Evolutionary conservation across 768 basidiomycete species (phyloP).

Genomic region (Galerina sulciceps): DNA sequence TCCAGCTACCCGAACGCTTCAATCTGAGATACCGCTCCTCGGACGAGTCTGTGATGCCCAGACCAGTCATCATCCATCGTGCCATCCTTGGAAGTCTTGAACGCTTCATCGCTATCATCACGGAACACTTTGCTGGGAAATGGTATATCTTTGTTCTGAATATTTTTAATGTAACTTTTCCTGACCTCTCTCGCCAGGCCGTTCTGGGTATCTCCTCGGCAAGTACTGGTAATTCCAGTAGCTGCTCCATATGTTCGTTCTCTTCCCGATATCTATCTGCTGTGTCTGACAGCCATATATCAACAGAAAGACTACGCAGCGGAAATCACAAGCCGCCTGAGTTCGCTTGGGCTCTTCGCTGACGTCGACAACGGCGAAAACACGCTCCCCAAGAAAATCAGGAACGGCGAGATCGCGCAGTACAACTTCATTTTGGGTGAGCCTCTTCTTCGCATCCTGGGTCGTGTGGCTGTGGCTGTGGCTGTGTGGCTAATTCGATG

Average conservation of each 20-base stretch:
- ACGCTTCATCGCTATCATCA: constrained; percentile 95
- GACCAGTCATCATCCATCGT: constrained; percentile 98
- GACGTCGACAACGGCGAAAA: constrained; percentile 93
- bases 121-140: constrained; percentile 97
- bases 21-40: constrained; percentile 89
- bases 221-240: constrained; percentile 93
- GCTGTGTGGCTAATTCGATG: background rate
- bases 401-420: constrained; percentile 96
- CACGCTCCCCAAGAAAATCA: constrained; percentile 95
- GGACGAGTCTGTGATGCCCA: constrained; percentile 64
- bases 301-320: constrained; percentile 87
- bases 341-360: constrained; percentile 75
- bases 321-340: constrained; percentile 73
- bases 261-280: background rate
- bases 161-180: background rate
- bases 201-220: constrained; percentile 98
- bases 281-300: background rate
- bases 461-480: constrained; percentile 5
- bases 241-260: constrained; percentile 82
- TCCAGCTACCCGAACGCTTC: constrained; percentile 97
- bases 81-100: constrained; percentile 94
- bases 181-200: constrained; percentile 59
- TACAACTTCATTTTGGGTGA: constrained; percentile 97
- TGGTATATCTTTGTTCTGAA: constrained; percentile 60
- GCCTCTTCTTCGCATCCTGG: constrained; percentile 24